Base-by-base conservation (phyloP, 768 basidiomycete species). In the Tylopilus vinaceipallidus region DNA sequence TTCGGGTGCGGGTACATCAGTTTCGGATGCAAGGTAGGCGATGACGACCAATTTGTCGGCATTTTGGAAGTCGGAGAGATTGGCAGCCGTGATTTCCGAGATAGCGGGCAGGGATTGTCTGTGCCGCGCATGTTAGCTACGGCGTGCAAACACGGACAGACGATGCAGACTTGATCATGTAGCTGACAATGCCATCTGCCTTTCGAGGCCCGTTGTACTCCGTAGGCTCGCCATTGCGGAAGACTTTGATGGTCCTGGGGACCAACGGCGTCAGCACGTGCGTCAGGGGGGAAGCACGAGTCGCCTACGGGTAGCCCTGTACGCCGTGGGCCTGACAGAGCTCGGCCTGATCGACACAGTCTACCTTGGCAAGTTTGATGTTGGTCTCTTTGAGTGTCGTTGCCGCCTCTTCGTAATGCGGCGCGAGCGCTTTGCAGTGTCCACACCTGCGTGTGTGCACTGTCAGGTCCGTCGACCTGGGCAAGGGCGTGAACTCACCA, bases 21-120 rank as follows among this genome's bases (percentile, higher is more conserved):
- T 80, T 14, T 84, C 61, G n/a, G 86, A 82, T 43, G 86, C 63
- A 42, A 91, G 73, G 75, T 93, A 97, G 35, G 90, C 91, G 60
- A 99, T 72, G 43, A 82, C 83, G 52, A 99, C 95, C 52, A 99
- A 75, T 70, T 86, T 93, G 80, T 98, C 97, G 9, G 89, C 79
- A 19, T 78, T 76, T 71, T 82, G 80, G 82, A 99, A 97, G 57
- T 94, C 89, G 37, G 82, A 80, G 63, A 88, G 83, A 68, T 88
- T 91, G 34, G 73, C 80, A 16, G 73, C 71, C 3, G 86, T 92
- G 30, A 99, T 84, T 32, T 83, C 78, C 6, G 91, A 84, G 19
- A 98, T 88, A 33, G 97, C 94, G 9, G 97, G 97, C 16, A 98
- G 82, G 9, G 91, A 85, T 79, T 98, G 97, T 67, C 93, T 83